Evolutionary conservation across 2,329 filamentous ascomycete species (phyloP).

Genomic region (Aspergillus viridinutans): DNA sequence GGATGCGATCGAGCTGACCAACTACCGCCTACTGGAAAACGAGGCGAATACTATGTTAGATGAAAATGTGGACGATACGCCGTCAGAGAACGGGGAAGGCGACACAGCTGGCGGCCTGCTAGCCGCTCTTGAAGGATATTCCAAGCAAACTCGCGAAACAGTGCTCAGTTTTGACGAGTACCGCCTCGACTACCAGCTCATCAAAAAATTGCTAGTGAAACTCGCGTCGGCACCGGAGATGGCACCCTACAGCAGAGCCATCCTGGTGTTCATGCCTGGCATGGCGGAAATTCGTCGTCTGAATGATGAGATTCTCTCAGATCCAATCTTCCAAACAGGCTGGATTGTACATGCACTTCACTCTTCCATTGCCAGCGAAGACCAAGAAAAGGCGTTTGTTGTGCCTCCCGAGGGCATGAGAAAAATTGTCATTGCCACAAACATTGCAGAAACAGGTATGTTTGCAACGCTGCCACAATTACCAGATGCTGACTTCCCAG

Average conservation of each 20-base stretch:
- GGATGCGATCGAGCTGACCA: conserved; percentile 84
- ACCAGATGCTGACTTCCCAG: conserved; percentile 13
- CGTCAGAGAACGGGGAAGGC: conserved; percentile 45
- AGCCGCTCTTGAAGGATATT: conserved; percentile 68
- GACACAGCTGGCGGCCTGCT: conserved; percentile 56
- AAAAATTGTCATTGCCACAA: conserved; percentile 95
- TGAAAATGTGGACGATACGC: conserved; percentile 45
- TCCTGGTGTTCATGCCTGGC: conserved; percentile 91
- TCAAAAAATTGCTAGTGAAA: conserved; percentile 71
- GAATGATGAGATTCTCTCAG: conserved; percentile 77
- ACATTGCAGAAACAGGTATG: conserved; percentile 89
- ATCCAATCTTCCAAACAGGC: conserved; percentile 67
- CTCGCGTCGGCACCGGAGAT: conserved; percentile 68
- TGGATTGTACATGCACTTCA: conserved; percentile 91
- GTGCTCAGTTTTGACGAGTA: conserved; percentile 83
- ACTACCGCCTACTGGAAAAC: conserved; percentile 66
- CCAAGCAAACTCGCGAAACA: conserved; percentile 67
- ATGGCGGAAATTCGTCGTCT: conserved; percentile 87
- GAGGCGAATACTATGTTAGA: conserved; percentile 32
- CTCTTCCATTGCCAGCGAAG: conserved; percentile 91
- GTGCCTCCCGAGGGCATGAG: conserved; percentile 75
- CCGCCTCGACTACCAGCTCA: conserved; percentile 81
- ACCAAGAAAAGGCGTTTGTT: conserved; percentile 89
- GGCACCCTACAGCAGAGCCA: conserved; percentile 73
- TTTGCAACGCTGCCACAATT: not conserved